Evolutionary conservation across 2,329 filamentous ascomycete genomes (phyloP).

Genomic region (Fusarium sp.): DNA sequence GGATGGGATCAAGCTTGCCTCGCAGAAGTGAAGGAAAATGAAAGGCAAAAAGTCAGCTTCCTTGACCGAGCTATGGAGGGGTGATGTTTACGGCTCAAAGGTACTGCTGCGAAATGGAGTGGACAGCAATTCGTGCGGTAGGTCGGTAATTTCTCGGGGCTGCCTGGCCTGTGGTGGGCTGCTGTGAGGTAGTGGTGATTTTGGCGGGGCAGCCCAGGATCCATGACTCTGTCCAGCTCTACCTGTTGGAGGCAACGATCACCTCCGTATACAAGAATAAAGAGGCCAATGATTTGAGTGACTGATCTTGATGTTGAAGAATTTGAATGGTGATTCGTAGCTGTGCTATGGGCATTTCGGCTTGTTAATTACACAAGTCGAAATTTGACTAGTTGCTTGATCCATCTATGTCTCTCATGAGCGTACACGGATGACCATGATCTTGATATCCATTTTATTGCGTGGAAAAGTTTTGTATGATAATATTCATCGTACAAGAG

Average conservation of each 20-base stretch:
- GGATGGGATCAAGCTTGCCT: slow-evolving; percentile 16
- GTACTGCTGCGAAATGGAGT: slow-evolving; percentile 32
- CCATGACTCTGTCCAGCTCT: slow-evolving; percentile 15
- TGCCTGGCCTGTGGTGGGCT: slow-evolving; percentile 27
- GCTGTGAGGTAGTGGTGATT: slow-evolving; percentile 34
- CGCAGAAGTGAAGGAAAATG: slow-evolving; percentile 13
- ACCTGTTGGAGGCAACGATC: background rate
- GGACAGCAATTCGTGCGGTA: slow-evolving; percentile 42
- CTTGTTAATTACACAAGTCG: background rate
- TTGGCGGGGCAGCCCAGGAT: slow-evolving; percentile 34
- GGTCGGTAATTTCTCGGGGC: slow-evolving; percentile 46
- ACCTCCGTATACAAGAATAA: background rate
- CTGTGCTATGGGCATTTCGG: background rate
- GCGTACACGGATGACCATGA: background rate
- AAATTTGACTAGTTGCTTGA: background rate
- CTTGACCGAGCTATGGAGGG: slow-evolving; percentile 29
- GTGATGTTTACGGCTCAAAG: slow-evolving; percentile 28
- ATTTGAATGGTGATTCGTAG: background rate
- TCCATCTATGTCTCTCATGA: background rate
- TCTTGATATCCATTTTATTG: background rate
- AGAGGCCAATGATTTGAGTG: background rate
- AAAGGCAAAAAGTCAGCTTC: slow-evolving; percentile 39
- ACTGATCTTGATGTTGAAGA: background rate
- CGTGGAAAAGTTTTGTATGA: background rate
- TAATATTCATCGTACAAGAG: slow-evolving; percentile 10